A percentile compares a stretch with the other conserved stretches of the same genome.
phyloP scores from a whole-genome alignment of 2,329 filamentous ascomycete species.

The Aureobasidium leucospermi region DNA sequence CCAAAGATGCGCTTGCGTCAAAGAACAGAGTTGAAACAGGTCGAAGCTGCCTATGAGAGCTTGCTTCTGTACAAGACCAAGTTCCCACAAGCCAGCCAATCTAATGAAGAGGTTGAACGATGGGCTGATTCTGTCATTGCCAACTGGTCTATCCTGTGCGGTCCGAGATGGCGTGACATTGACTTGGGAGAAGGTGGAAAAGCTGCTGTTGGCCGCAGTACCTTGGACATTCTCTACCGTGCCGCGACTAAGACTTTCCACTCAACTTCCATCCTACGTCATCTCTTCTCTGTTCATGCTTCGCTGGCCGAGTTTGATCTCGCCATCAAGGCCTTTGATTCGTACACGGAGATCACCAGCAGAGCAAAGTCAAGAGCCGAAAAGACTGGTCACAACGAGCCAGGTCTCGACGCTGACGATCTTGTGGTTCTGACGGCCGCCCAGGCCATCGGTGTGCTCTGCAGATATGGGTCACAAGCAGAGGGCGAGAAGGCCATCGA shows the following conservation, averaged over 20 bases:
- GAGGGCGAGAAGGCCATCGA: constrained; percentile 73
- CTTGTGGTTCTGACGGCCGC: constrained; percentile 70
- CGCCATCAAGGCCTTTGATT: constrained; percentile 83
- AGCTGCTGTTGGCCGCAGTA: constrained; percentile 62
- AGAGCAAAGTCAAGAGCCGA: constrained; percentile 77
- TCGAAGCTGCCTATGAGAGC: constrained; percentile 72
- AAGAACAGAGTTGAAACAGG: constrained; percentile 67
- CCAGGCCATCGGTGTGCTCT: constrained; percentile 72
- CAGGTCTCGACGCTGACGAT: constrained; percentile 69
- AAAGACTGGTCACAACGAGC: constrained; percentile 62
- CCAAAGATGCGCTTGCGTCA: constrained; percentile 40
- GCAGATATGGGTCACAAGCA: constrained; percentile 66
- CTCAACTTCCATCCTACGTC: constrained; percentile 78
- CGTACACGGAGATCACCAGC: constrained; percentile 81
- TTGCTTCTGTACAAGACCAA: constrained; percentile 69
- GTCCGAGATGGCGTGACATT: constrained; percentile 69
- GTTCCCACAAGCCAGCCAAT: constrained; percentile 78
- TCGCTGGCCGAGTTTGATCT: constrained; percentile 86
- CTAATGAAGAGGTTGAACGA: constrained; percentile 69
- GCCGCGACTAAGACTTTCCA: constrained; percentile 92
- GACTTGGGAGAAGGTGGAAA: constrained; percentile 79
- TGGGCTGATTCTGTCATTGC: constrained; percentile 73
- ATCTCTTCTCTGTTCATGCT: constrained; percentile 81
- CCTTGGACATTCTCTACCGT: constrained; percentile 80
- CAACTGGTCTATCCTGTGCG: constrained; percentile 81